Evolutionary conservation across 2,329 filamentous ascomycete species (phyloP).

Genomic region (Aspergillus sp.): DNA sequence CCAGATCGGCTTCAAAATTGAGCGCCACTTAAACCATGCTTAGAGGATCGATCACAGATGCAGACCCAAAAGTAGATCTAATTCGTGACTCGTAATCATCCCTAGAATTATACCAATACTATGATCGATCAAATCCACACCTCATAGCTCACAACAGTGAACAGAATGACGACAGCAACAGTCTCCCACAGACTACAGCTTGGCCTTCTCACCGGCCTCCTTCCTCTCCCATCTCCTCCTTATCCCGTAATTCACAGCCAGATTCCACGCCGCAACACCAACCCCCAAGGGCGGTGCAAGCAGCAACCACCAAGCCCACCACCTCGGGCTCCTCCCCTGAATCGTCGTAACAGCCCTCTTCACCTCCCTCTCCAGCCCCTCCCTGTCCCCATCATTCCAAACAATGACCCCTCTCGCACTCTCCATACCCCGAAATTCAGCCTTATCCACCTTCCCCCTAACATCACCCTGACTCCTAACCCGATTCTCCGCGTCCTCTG

Average conservation of each 20-base stretch:
- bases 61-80: not conserved
- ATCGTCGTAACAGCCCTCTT: slow-evolving; percentile 65
- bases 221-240: slow-evolving; percentile 69
- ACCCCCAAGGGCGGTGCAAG: slow-evolving; percentile 74
- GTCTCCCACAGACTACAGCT: slow-evolving; percentile 44
- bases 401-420: slow-evolving; percentile 70
- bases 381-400: slow-evolving; percentile 81
- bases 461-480: slow-evolving; percentile 87
- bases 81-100: too few relatives aligned
- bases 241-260: slow-evolving; percentile 69
- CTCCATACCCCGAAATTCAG: slow-evolving; percentile 60
- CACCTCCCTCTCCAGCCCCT: slow-evolving; percentile 68
- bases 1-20: not conserved
- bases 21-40: not conserved
- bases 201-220: slow-evolving; percentile 60
- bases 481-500: slow-evolving; percentile 84
- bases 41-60: not conserved
- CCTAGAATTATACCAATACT: too few relatives aligned
- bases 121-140: not conserved
- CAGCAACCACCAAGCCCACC: slow-evolving; percentile 77
- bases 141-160: not conserved
- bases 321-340: slow-evolving; percentile 64
- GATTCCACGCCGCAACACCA: slow-evolving; percentile 66
- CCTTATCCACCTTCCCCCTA: slow-evolving; percentile 74
- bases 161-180: not conserved